A percentile compares a stretch with the other conserved stretches of the same genome.
Evolutionary conservation across 441 rosid genomes (phyloP).

Genomic region (Gossypium schwendimanii): DNA sequence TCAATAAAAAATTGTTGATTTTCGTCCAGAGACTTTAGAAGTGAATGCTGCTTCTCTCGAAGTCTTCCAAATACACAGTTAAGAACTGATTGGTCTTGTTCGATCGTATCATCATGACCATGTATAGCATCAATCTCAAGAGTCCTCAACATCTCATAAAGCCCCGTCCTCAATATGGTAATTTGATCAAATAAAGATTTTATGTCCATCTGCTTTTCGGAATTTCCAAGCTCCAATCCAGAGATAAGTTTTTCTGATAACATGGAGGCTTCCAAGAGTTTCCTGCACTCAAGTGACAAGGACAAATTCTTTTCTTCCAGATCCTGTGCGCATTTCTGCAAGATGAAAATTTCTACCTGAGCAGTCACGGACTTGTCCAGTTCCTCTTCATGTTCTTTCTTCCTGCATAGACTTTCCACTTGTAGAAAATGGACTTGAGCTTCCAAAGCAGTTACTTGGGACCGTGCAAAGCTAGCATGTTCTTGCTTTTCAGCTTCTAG

Average conservation of each 20-base stretch:
- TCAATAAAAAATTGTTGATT: slow-evolving; percentile 46
- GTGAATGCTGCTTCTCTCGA: slow-evolving; percentile 42
- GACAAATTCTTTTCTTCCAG: slow-evolving; percentile 53
- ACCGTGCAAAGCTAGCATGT: slow-evolving; percentile 36
- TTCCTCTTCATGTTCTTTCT: slow-evolving; percentile 56
- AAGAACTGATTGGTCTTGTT: slow-evolving; percentile 37
- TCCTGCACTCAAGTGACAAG: slow-evolving; percentile 45
- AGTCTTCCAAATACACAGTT: slow-evolving; percentile 37
- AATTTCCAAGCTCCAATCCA: slow-evolving; percentile 49
- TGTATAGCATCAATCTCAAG: slow-evolving; percentile 35
- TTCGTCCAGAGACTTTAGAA: slow-evolving; percentile 42
- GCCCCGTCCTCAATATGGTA: slow-evolving; percentile 41
- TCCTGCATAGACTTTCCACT: slow-evolving; percentile 45
- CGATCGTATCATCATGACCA: slow-evolving; percentile 29
- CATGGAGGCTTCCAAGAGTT: slow-evolving; percentile 47
- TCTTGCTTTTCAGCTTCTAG: slow-evolving; percentile 49
- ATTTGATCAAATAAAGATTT: slow-evolving; percentile 44
- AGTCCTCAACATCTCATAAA: slow-evolving; percentile 36
- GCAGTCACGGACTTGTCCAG: slow-evolving; percentile 49
- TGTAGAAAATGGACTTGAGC: slow-evolving; percentile 44
- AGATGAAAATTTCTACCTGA: slow-evolving; percentile 56
- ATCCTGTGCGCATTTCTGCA: slow-evolving; percentile 57
- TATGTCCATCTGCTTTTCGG: slow-evolving; percentile 41
- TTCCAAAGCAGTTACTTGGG: slow-evolving; percentile 42
- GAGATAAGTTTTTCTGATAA: slow-evolving; percentile 49